Evolutionary conservation across 257 asterid genomes (phyloP).

Genomic region (Petunia secreta): DNA sequence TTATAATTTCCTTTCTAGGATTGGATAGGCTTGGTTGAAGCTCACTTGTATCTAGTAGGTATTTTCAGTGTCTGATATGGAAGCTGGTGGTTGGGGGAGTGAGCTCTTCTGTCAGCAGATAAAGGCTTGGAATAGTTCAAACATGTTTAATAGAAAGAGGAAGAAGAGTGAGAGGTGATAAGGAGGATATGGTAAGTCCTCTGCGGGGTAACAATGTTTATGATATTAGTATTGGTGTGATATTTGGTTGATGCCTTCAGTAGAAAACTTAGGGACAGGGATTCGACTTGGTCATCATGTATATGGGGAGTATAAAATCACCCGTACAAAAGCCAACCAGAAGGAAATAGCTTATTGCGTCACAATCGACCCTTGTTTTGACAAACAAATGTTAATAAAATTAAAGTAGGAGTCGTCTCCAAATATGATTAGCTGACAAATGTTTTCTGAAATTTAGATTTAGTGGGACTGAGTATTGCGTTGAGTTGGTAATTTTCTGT

Average conservation of each 20-base stretch:
- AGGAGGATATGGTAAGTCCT: background rate
- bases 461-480: background rate
- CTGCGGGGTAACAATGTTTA: background rate
- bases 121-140: background rate
- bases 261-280: background rate
- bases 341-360: background rate
- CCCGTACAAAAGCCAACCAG: background rate
- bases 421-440: background rate
- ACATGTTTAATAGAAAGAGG: background rate
- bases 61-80: background rate
- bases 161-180: background rate
- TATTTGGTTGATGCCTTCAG: background rate
- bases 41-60: background rate
- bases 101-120: background rate
- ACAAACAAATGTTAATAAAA: background rate
- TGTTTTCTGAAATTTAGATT: background rate
- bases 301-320: background rate
- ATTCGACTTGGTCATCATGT: background rate
- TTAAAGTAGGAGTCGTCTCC: background rate
- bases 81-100: background rate
- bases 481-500: background rate
- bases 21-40: background rate
- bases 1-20: background rate
- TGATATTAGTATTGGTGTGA: background rate
- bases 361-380: background rate